Base-by-base conservation (phyloP, 257 asterid species). In the Echium plantagineum region DNA sequence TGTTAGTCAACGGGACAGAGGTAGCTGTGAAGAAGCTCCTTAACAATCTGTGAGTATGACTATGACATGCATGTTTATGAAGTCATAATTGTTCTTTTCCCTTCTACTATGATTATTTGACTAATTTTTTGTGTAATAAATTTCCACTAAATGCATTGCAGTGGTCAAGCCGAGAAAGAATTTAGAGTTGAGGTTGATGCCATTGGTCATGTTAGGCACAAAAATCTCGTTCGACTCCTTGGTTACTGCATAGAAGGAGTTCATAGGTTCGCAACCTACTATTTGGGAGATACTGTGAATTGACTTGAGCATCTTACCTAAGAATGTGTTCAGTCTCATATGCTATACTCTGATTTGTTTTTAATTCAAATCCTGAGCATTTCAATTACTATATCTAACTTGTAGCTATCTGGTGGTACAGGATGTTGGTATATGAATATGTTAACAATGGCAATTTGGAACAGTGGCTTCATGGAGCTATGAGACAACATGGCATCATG, bases 171-270 rank as follows among this genome's bases (percentile, higher is more conserved):
- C 0, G 98, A 91, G 79, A 91, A 84, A 61, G 98, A 93, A 66
- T 93, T 89, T 68, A 78, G 96, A 73, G 94, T 83, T 64, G 98
- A 91, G 78, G 98, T 89, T 46, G 98, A 91, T 72, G 97, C 98
- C 30, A 88, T 91, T 13, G 98, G 97, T 24, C 94, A 91, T 67
- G 96, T 84, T 80, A 86, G 98, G 26, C 98, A 91, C 69, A 91
- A 91, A 80, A 91, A 91, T 75, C 82, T 88, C 59, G 97, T 91
- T 59, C 80, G 98, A 55, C 98, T 91, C 72, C 91, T 91, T 63
- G 96, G 98, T 61, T 91, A 91, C 75, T 91, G 98, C 80, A 82
- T 91, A 53, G 98, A 91, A 82, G 98, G 98, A 63, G 94, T 88
- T 76, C 93, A 91, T 71, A 78, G 98, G 98, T 85, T 66, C 55